Evolutionary conservation across 164 flowering plant species (phyloP).

Genomic region (Dillenia turbinata): DNA sequence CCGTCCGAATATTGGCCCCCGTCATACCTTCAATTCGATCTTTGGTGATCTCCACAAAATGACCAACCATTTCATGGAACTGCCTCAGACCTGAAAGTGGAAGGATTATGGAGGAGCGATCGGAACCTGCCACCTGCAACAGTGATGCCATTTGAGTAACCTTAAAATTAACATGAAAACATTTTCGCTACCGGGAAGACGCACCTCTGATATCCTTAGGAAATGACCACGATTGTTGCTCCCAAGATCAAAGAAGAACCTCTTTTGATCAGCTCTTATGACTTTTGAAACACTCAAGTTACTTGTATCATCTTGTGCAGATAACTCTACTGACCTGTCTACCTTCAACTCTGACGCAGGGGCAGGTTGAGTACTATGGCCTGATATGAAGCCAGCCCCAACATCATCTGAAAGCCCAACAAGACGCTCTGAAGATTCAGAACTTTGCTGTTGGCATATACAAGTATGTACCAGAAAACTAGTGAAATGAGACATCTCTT

Average conservation of each 20-base stretch:
- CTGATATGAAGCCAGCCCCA: slow-evolving; percentile 95
- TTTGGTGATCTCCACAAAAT: slow-evolving; percentile 89
- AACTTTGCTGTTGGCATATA: slow-evolving; percentile 46
- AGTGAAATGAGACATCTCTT: slow-evolving; percentile 4
- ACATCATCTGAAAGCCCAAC: slow-evolving; percentile 96
- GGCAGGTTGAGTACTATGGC: slow-evolving; percentile 64
- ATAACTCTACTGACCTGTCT: slow-evolving; percentile 66
- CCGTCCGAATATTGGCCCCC: slow-evolving; percentile 76
- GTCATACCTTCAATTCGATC: slow-evolving; percentile 84
- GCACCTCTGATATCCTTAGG: slow-evolving; percentile 90
- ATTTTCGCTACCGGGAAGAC: not conserved
- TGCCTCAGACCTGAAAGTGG: slow-evolving; percentile 89
- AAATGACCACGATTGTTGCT: slow-evolving; percentile 95
- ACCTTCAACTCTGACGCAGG: slow-evolving; percentile 56
- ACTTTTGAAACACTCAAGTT: slow-evolving; percentile 78
- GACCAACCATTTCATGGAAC: slow-evolving; percentile 88
- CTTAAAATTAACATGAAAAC: not conserved
- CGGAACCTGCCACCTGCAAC: slow-evolving; percentile 91
- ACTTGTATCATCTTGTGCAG: slow-evolving; percentile 67
- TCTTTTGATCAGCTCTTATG: slow-evolving; percentile 91
- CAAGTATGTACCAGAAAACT: not conserved
- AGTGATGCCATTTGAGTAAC: not conserved
- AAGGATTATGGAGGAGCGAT: slow-evolving; percentile 91
- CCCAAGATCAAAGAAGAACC: slow-evolving; percentile 97
- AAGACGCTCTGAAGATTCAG: slow-evolving; percentile 73